Percentiles rank a stretch among this genome's conserved stretches.
Conservation (phyloP, 371 early-diverging fungal genomes). For the Mucor irregularis region DNA sequence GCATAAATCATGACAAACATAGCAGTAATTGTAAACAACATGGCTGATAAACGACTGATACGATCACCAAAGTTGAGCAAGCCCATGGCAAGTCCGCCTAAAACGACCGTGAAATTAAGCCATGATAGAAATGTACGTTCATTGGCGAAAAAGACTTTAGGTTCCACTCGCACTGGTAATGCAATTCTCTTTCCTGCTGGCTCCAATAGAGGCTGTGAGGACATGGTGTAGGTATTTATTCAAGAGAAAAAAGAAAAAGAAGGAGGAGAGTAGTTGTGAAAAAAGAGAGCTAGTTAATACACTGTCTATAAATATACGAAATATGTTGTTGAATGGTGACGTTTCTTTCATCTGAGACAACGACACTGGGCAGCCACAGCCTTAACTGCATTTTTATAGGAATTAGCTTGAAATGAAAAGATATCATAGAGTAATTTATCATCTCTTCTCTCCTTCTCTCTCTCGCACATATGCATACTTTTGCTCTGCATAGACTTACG, state of each 20-base stretch:
- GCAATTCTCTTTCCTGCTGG: slow-evolving; percentile 54
- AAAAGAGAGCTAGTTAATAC: no score
- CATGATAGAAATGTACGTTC: slow-evolving; percentile 89
- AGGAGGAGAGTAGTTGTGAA: no score
- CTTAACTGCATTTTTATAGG: no score
- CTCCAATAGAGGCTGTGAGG: slow-evolving; percentile 11
- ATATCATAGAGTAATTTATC: no score
- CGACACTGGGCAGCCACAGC: no score
- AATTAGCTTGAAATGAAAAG: no score
- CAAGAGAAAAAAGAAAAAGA: background rate
- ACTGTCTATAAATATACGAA: no score
- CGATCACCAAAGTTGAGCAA: slow-evolving; percentile 68
- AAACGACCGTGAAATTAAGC: slow-evolving; percentile 62
- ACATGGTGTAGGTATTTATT: background rate
- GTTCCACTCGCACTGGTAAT: slow-evolving; percentile 84
- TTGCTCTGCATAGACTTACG: no score
- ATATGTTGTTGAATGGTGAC: no score
- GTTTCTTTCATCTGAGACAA: no score
- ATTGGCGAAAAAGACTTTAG: slow-evolving; percentile 95
- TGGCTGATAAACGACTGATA: slow-evolving; percentile 56
- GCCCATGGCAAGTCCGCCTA: slow-evolving; percentile 65
- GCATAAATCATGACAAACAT: slow-evolving; percentile 77
- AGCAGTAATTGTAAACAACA: slow-evolving; percentile 64
- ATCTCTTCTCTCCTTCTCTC: no score
- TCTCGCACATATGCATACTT: no score